Evolutionary conservation across 2,329 filamentous ascomycete species (phyloP), one percentile per base, ranked within the genome.

Genomic region (Plectosphaerella cucumerina): DNA sequence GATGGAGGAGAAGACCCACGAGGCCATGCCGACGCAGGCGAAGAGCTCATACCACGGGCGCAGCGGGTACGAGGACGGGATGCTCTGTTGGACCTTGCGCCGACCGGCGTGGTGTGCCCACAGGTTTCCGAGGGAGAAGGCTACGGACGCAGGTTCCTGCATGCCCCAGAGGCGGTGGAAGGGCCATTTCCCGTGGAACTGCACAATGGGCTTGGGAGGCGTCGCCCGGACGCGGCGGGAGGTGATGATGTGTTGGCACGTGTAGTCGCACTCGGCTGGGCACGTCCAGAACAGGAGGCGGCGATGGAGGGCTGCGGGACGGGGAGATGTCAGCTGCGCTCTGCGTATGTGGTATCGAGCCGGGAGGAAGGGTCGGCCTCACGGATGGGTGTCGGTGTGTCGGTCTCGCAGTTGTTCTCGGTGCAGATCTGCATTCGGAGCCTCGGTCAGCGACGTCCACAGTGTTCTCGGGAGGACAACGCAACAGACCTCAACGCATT

Each of bases 131-230:
- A 96, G 77, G 58, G 89, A 96, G 78, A 97, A 99, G 64, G 97
- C 76, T 59, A 97, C 93, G 47, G 86, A 91, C 68, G 92, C 90
- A 53, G 93, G 91, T 73, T 99, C 94, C 73, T 99, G 94, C 75
- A 96, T 87, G 67, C 94, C 94, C 49, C 95, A 71, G 63, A 97
- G 80, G 58, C 94, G 89, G 68, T 86, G 78, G 73, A 99, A 99
- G 37, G 94, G 94, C 94, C 94, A 99, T 80, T 99, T 99, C 31
- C 94, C 94, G 74, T 99, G 91, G 76, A 92, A 99, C 72, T 99
- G 94, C 51, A 93, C 86, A 47, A 97, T 70, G 11, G 85, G 80
- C 26, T 83, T 81, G 18, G 39, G 39, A 5, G 39, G 39, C 53
- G 83, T 80, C 56, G 80, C 75, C 22, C 81, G 74, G 58, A 91